Evolutionary conservation across 2,329 filamentous ascomycete species (phyloP).

Genomic region (Biscogniauxia marginata): DNA sequence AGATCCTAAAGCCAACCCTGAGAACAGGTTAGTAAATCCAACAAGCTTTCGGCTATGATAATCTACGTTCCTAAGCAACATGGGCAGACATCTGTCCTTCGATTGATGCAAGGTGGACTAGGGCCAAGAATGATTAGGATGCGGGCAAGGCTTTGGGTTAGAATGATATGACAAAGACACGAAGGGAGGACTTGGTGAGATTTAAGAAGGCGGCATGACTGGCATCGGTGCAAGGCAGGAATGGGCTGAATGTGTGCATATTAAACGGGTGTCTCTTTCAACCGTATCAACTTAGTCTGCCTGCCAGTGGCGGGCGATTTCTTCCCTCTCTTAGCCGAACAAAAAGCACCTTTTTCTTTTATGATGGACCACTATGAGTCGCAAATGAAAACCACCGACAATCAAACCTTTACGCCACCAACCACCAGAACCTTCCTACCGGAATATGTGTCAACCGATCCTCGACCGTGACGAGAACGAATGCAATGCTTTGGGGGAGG

Average conservation of each 20-base stretch:
- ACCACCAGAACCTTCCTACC: conserved; percentile 23
- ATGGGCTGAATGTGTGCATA: conserved; percentile 5
- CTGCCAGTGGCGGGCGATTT: conserved; percentile 15
- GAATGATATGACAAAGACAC: background rate
- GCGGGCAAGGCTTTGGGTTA: background rate
- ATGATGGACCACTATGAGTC: conserved; percentile 14
- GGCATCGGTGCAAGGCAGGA: background rate
- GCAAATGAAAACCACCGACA: conserved; percentile 18
- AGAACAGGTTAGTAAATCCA: background rate
- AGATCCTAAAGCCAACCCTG: background rate
- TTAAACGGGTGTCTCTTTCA: conserved; percentile 19
- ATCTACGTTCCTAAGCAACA: background rate
- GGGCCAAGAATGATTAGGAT: background rate
- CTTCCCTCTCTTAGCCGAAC: conserved; percentile 16
- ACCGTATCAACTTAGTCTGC: conserved; percentile 18
- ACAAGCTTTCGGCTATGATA: background rate
- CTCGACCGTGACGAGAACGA: conserved; percentile 18
- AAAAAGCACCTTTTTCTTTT: conserved; percentile 22
- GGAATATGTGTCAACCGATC: conserved; percentile 16
- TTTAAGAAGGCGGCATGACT: background rate
- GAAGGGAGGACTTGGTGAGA: background rate
- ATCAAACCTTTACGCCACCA: conserved; percentile 28
- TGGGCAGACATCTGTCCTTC: background rate
- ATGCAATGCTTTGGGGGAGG: conserved; percentile 14
- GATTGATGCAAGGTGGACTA: background rate